Base-by-base conservation (phyloP, 164 flowering plant species). In the Aristolochia californica region DNA sequence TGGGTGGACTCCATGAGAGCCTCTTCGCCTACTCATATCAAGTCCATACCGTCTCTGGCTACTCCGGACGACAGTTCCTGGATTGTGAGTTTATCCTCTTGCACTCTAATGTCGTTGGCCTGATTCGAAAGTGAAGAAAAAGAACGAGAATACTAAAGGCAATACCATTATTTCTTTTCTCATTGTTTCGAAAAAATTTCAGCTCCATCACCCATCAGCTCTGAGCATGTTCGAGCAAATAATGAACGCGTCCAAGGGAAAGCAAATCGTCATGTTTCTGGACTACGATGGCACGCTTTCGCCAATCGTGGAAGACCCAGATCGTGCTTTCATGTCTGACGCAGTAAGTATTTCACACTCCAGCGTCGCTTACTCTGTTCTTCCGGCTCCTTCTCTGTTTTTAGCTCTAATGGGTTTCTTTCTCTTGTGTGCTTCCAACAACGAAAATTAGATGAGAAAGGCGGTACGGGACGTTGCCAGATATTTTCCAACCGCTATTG, bases 221-320 rank as follows among this genome's bases (percentile, higher is more conserved):
- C 53, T 87, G 57, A 73, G 70, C 44, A 76, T 76, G 85, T 90
- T 87, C 60, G 89, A 83, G 48, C 73, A 83, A 57, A 85, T 90
- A 21, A 74, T 62, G 1, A 79, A 57, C 13, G 84, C 81, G 45
- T 75, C 94, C 5, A 77, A 77, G 49, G 95, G 94, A 44, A 90
- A 90, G 56, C 83, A 83, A 61, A 82, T 90, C 5, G 94, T 81
- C 1, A 78, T 90, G 91, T 90, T 90, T 45, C 55, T 90, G 13
- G 97, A 90, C 57, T 90, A 90, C 34, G 97, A 90, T 30, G 97
- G 97, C 10, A 90, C 97, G 0, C 84, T 90, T 4, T 87, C 95
- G 1, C 97, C 97, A 0, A 89, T 89, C 10, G 97, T 89, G 0
- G 86, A 79, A 0, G 86, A 89, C 69, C 95, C 97, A 3, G 95